A percentile compares a stretch with the other conserved stretches of the same genome.
Conservation (phyloP, 225 moss, liverwort and hornwort genomes). For the Marchantia polymorpha region DNA sequence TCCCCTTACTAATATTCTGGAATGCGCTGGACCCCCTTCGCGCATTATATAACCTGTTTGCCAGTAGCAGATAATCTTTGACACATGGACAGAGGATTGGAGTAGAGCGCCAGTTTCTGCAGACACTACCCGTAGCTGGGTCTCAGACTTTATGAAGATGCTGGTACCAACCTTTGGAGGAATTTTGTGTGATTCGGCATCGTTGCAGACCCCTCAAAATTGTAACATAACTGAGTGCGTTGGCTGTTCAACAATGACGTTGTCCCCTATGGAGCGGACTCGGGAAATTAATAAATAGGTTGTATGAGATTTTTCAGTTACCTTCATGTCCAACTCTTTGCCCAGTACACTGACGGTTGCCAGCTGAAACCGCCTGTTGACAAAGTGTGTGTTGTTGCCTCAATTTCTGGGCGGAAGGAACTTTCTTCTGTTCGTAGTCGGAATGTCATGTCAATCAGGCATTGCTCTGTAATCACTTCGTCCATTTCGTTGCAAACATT, state of each 20-base stretch:
- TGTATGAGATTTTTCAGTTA: not conserved
- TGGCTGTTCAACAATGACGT: not conserved
- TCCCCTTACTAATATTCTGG: not conserved
- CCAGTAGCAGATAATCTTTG: not conserved
- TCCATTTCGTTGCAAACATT: too few relatives aligned
- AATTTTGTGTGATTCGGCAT: slow-evolving; percentile 8
- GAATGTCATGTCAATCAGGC: too few relatives aligned
- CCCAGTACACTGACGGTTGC: too few relatives aligned
- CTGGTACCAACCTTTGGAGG: not conserved
- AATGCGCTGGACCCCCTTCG: not conserved
- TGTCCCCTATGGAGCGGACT: slow-evolving; percentile 6
- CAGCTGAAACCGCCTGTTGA: too few relatives aligned
- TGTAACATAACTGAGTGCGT: slow-evolving; percentile 14
- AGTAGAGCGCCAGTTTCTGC: not conserved
- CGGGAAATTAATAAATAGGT: slow-evolving; percentile 12
- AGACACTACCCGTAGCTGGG: not conserved
- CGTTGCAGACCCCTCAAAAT: not conserved
- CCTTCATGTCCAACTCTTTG: not conserved
- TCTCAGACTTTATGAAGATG: not conserved
- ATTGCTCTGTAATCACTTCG: too few relatives aligned
- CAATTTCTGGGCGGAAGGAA: too few relatives aligned
- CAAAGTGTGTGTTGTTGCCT: too few relatives aligned
- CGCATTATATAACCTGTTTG: slow-evolving; percentile 4
- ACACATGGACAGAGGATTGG: not conserved
- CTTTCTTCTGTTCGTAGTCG: too few relatives aligned